These are phyloP conservation scores for Chlorella sorokiniana DNA, from an alignment of 139 green algal genomes.

Conservation along the genomic window DNA sequence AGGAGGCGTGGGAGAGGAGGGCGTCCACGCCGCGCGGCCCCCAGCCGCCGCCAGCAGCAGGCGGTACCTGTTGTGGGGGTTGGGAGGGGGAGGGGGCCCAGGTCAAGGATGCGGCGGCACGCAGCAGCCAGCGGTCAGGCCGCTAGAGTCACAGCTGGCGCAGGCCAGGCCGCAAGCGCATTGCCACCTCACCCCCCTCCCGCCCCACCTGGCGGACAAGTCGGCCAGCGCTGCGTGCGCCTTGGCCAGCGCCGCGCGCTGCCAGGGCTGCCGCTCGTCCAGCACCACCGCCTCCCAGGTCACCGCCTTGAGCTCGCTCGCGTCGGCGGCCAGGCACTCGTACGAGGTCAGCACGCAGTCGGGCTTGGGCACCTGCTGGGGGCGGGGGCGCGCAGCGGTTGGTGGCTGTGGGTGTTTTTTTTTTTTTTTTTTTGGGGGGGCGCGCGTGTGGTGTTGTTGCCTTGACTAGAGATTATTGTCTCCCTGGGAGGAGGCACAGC, in stretches of 20 bases:
- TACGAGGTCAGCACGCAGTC: conserved; percentile 76
- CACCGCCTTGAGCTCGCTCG: conserved; percentile 51
- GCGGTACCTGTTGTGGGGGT: conserved; percentile 34
- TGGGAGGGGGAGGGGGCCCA: background rate
- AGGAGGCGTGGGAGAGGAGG: conserved; percentile 40
- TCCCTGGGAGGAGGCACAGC: background rate
- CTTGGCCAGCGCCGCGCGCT: conserved; percentile 47
- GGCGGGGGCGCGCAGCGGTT: background rate
- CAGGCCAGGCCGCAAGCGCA: background rate
- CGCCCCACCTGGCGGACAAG: conserved; percentile 25
- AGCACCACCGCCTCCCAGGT: conserved; percentile 73
- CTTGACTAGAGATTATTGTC: background rate
- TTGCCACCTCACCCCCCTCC: background rate
- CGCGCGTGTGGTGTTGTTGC: too few species aligned
- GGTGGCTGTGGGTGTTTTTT: too few species aligned
- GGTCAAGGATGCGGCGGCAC: background rate
- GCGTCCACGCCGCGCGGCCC: conserved; percentile 30
- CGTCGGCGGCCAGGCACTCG: conserved; percentile 66
- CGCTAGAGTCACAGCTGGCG: too few species aligned
- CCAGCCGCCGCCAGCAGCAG: conserved; percentile 50
- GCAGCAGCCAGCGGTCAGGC: background rate
- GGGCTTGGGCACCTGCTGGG: conserved; percentile 64
- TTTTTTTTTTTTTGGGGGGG: too few species aligned
- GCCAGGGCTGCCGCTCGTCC: conserved; percentile 69
- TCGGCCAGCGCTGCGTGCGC: conserved; percentile 47